Base-by-base conservation (phyloP, 208 protist species). In the Phytomonas francai region DNA sequence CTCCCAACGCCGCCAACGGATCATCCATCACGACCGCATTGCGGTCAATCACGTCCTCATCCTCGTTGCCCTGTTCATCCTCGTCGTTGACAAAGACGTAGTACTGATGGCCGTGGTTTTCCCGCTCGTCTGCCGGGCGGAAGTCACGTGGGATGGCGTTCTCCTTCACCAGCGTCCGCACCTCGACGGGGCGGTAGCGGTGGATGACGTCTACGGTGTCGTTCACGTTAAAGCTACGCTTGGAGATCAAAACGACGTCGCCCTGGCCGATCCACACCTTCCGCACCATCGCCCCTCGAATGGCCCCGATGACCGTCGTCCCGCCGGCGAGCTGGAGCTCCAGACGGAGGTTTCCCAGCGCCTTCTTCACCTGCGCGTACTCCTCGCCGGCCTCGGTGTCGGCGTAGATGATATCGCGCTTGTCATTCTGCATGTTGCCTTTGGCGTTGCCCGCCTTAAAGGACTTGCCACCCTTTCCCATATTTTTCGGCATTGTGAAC, bases 311-410 rank as follows among this genome's bases (percentile, higher is more conserved):
- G n/a, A 88, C 87, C 54, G 79, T 86, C 42, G 74, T 78, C 16
- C 89, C 89, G 31, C 84, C 81, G 0, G 85, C 77, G 8, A 95
- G 72, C 74, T 92, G 81, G 19, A 97, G 96, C 78, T 99, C 95
- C 8, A 99, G 67, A 58, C 97, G 88, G 49, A 98, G 93, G 74
- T 99, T 99, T 36, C 98, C 98, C 28, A 99, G 88, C 67, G 99
- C 96, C 59, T 82, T 89, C 39, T 93, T 80, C 14, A 99, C 97
- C 75, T 98, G 93, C 2, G 94, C 98, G 82, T 99, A 99, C 76
- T 99, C 97, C 88, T 99, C 98, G 27, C 94, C 94, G 49, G 98
- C 96, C 34, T 98, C 97, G 59, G 97, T 93, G 67, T 88, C 76
- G 34, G 87, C 87, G 64, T 98, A 95, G 28, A 97, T 84, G 51